These are phyloP conservation scores for Colletotrichum endophyticum DNA, from an alignment of 2,329 filamentous ascomycete species.

Conservation along the genomic window DNA sequence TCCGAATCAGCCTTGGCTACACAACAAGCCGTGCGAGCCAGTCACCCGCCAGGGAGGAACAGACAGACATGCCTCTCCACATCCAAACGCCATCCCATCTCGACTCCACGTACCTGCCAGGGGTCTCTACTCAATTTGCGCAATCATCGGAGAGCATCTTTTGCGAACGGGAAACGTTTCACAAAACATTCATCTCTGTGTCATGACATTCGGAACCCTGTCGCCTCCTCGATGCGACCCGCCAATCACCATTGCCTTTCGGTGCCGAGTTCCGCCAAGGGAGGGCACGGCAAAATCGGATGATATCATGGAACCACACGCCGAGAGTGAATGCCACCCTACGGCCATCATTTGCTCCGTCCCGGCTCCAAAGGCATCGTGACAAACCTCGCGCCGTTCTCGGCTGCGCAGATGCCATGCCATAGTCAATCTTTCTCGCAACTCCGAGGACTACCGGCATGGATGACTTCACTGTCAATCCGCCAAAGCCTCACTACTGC, in stretches of 20 bases:
- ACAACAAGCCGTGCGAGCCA: neutral
- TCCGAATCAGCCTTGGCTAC: conserved; percentile 6
- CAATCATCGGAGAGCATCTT: neutral
- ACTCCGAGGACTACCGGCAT: neutral
- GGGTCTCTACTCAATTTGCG: neutral
- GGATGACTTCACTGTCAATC: neutral
- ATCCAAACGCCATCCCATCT: conserved; percentile 2
- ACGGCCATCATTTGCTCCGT: neutral
- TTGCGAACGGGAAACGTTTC: conserved; percentile 17
- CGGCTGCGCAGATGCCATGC: neutral
- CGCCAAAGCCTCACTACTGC: neutral
- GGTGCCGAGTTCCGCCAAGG: conserved; percentile 19
- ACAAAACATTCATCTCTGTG: conserved; percentile 19
- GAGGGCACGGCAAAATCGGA: conserved; percentile 8
- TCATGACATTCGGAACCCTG: conserved; percentile 1
- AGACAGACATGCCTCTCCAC: neutral
- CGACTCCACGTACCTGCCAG: neutral
- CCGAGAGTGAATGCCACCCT: conserved; percentile 7
- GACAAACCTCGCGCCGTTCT: neutral
- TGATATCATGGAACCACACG: conserved; percentile 17
- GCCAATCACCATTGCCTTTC: conserved; percentile 1
- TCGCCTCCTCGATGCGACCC: neutral
- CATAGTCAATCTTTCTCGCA: neutral
- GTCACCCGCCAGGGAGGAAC: neutral
- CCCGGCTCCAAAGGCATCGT: neutral